These are phyloP conservation scores for Auricularia heimuer DNA, from an alignment of 768 basidiomycete species.

Conservation along the genomic window DNA sequence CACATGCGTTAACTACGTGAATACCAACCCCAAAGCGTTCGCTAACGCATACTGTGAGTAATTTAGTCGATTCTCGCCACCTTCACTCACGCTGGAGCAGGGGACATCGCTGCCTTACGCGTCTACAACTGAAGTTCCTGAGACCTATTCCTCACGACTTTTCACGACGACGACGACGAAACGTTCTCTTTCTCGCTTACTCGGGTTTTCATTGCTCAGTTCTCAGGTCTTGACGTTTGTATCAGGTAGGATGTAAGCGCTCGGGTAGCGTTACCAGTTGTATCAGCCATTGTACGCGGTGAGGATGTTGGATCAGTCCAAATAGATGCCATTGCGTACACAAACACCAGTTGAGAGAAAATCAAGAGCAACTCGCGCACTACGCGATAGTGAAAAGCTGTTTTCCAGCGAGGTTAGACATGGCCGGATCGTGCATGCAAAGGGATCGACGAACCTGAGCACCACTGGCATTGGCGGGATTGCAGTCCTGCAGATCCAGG, in stretches of 20 bases:
- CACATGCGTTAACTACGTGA: constrained; percentile 37
- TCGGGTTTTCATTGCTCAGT: background rate
- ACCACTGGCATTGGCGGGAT: background rate
- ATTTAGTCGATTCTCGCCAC: background rate
- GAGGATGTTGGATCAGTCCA: too few relatives aligned
- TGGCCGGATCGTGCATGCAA: too few relatives aligned
- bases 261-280: too few relatives aligned
- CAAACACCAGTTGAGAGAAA: too few relatives aligned
- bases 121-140: background rate
- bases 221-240: background rate
- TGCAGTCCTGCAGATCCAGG: background rate
- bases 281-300: too few relatives aligned
- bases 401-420: background rate
- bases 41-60: constrained; percentile 56
- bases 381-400: background rate
- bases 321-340: too few relatives aligned
- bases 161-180: background rate
- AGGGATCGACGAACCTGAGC: background rate
- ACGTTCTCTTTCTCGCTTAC: background rate
- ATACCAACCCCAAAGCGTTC: constrained; percentile 60
- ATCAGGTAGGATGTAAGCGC: background rate
- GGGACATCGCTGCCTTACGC: background rate
- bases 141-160: background rate
- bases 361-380: background rate
- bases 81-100: background rate